A percentile compares a stretch with the other conserved stretches of the same genome.
Evolutionary conservation across 768 basidiomycete genomes (phyloP).

Genomic region (Nidularia sp.): DNA sequence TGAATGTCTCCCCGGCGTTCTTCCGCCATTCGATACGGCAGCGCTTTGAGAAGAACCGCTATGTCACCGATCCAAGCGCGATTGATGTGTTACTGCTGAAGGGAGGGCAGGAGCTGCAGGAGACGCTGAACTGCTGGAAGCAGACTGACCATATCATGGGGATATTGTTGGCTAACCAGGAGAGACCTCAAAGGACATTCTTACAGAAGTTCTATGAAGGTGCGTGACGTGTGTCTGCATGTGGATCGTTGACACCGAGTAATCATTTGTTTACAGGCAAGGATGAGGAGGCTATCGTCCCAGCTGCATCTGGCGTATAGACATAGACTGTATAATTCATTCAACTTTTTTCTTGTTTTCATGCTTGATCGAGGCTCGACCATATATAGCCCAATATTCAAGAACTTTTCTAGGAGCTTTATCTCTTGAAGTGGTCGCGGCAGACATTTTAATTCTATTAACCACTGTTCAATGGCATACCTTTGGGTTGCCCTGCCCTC

Average conservation of each 20-base stretch:
- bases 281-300: constrained; percentile 68
- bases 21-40: constrained; percentile 81
- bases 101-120: constrained; percentile 85
- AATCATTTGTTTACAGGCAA: constrained; percentile 41
- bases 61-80: constrained; percentile 75
- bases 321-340: background rate
- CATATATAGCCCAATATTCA: too few species aligned
- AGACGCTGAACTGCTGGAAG: constrained; percentile 93
- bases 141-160: constrained; percentile 79
- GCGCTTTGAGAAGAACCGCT: constrained; percentile 81
- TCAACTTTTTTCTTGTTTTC: background rate
- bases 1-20: constrained; percentile 73
- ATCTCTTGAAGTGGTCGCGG: too few species aligned
- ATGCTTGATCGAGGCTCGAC: background rate
- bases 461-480: too few species aligned
- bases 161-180: constrained; percentile 47
- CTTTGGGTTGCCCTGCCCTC: too few species aligned
- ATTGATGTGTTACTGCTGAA: constrained; percentile 88
- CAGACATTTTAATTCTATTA: too few species aligned
- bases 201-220: constrained; percentile 85
- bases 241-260: constrained; percentile 1
- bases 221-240: constrained; percentile 27
- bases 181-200: constrained; percentile 52
- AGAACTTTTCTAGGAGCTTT: too few species aligned
- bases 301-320: constrained; percentile 60